phyloP scores from a whole-genome alignment of 1,284 basidiomycete species.

The Phlebopus sp. region DNA sequence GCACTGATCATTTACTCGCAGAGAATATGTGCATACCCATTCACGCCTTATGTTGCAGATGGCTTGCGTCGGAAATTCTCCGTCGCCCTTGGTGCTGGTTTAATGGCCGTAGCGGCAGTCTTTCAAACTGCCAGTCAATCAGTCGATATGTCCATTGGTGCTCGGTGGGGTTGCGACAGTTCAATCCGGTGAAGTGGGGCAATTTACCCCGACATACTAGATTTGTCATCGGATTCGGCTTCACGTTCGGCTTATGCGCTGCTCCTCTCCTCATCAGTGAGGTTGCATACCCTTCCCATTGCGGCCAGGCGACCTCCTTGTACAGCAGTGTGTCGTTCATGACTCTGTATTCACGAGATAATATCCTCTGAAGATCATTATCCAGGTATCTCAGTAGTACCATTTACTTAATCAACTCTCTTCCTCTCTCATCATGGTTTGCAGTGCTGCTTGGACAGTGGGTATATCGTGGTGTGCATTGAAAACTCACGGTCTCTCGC shows the following conservation, averaged over 20 bases:
- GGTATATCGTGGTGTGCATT: constrained; percentile 5
- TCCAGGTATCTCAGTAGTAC: constrained; percentile 53
- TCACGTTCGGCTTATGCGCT: constrained; percentile 64
- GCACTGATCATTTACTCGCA: background rate
- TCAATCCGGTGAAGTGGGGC: background rate
- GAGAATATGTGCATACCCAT: constrained; percentile 29
- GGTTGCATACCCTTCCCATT: constrained; percentile 69
- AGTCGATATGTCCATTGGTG: constrained; percentile 32
- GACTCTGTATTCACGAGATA: background rate
- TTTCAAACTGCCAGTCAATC: constrained; percentile 30
- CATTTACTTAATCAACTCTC: constrained; percentile 36
- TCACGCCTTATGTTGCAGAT: constrained; percentile 29
- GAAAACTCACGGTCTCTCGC: background rate
- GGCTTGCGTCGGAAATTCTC: constrained; percentile 25
- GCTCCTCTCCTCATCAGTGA: constrained; percentile 72
- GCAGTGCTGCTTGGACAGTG: constrained; percentile 62
- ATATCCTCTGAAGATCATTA: background rate
- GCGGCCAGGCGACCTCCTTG: constrained; percentile 61
- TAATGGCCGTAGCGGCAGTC: constrained; percentile 26
- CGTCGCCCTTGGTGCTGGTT: constrained; percentile 25
- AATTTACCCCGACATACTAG: background rate
- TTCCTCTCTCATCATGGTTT: constrained; percentile 1
- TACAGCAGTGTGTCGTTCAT: constrained; percentile 74
- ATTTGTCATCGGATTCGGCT: constrained; percentile 73
- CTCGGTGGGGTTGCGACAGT: constrained; percentile 15